Base-by-base conservation (phyloP, 768 basidiomycete genomes). In the Kwoniella europaea region DNA sequence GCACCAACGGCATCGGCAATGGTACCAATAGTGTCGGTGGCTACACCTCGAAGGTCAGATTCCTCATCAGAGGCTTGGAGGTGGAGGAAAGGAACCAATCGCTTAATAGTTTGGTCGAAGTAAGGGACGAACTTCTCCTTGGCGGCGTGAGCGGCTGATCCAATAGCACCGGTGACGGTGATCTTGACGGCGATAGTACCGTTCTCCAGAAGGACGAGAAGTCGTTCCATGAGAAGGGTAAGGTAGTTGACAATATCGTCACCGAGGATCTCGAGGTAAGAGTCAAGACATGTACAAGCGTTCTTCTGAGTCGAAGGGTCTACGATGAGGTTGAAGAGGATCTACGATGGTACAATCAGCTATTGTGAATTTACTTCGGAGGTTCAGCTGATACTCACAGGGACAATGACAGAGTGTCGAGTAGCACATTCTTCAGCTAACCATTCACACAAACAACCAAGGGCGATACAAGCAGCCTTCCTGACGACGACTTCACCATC, bases 1-100 rank as follows among this genome's bases (percentile, higher is more conserved):
- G 90, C 89, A 73, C 97, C 96, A 70, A 98, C 93, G 9, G 96
- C 94, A 85, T 98, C 96, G 15, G 97, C 93, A 76, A 99, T 93
- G 0, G 97, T 98, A 63, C 97, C 97, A 70, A 98, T 90, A n/a
- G 97, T 93, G 84, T 98, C 97, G 90, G 97, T 97, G 12, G 96
- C 91, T 80, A 98, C 95, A 46, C 97, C 96, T 68, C 96, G 92
- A 50, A 99, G 88, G 77, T 98, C 95, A 55, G 88, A 89, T 85
- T 97, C 93, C 82, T 97, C 96, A 57, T 93, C 94, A 75, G 95
- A 92, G 35, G 88, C 91, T 62, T 81, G 74, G 35, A 98, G 89
- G 43, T 88, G 85, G 62, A 98, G 88, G 89, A 96, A 97, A 79
- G 91, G 91, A 72, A 92, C 89, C 75, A 99, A 88, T 69, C 90